Percentiles rank a stretch among this genome's conserved stretches.
These are phyloP conservation scores for Cotoneaster glaucophyllus DNA, from an alignment of 306 rosid species.

Conservation along the genomic window DNA sequence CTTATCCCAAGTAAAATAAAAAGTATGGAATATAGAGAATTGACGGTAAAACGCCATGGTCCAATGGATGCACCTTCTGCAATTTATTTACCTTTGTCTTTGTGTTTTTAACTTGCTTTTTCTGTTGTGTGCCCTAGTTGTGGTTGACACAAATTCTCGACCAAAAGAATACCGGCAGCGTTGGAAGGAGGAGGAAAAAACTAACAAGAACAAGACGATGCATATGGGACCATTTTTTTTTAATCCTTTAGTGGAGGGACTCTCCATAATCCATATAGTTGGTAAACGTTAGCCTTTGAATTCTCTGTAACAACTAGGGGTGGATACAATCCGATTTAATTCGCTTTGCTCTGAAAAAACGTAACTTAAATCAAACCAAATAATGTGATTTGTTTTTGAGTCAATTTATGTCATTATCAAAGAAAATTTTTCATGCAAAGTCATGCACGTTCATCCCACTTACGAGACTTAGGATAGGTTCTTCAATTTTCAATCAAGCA, in stretches of 20 bases:
- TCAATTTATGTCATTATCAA: not conserved
- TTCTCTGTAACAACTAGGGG: not conserved
- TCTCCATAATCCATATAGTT: not conserved
- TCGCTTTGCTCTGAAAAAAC: no score
- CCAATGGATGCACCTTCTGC: constrained; percentile 12
- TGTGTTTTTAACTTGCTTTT: not conserved
- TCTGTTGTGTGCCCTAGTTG: not conserved
- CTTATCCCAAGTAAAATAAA: not conserved
- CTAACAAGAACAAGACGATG: not conserved
- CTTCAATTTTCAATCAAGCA: not conserved
- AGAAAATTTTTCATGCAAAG: not conserved
- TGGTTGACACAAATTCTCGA: not conserved
- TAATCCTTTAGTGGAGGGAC: not conserved
- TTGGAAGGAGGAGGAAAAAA: not conserved
- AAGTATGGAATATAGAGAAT: not conserved
- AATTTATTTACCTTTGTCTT: not conserved
- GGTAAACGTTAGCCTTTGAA: not conserved
- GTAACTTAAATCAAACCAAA: no score
- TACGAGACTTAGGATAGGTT: not conserved
- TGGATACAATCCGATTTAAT: no score
- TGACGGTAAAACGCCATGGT: constrained; percentile 28
- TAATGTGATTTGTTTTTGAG: not conserved
- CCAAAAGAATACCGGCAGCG: not conserved
- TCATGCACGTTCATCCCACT: not conserved
- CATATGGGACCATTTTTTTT: not conserved